Percentiles rank a stretch among this genome's conserved stretches.
These are phyloP conservation scores for Elongisporangium prolatum DNA, from an alignment of 352 stramenopile genomes.

Conservation along the genomic window DNA sequence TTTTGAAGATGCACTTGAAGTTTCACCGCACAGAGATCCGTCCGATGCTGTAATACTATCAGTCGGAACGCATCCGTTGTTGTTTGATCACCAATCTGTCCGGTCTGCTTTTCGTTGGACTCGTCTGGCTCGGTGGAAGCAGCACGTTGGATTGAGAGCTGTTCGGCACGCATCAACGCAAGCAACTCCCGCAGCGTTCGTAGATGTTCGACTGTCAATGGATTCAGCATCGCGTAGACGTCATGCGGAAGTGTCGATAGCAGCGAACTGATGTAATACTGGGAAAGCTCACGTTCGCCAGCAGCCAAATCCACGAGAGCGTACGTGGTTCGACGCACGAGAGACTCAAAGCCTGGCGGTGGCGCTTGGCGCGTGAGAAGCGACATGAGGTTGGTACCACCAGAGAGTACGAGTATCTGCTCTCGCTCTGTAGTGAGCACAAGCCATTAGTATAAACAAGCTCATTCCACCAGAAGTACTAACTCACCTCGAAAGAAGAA, in stretches of 20 bases:
- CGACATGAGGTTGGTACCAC: slow-evolving; percentile 24
- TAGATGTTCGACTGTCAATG: slow-evolving; percentile 25
- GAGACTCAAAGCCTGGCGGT: slow-evolving; percentile 2
- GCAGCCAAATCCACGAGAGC: slow-evolving; percentile 19
- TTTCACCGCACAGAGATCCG: slow-evolving; percentile 4
- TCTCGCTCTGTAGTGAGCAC: slow-evolving; percentile 10
- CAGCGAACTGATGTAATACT: slow-evolving; percentile 26
- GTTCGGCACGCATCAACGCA: slow-evolving; percentile 23
- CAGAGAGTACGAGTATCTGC: slow-evolving; percentile 40
- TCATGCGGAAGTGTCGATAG: slow-evolving; percentile 25
- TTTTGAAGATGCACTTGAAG: slow-evolving; percentile 23
- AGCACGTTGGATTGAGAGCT: slow-evolving; percentile 16
- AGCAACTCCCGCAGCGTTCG: slow-evolving; percentile 18
- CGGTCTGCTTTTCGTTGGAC: neutral
- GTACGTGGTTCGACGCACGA: slow-evolving; percentile 33
- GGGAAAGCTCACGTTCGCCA: slow-evolving; percentile 14
- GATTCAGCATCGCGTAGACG: slow-evolving; percentile 39
- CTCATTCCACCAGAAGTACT: neutral
- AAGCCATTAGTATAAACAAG: slow-evolving; percentile 1
- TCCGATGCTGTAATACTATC: slow-evolving; percentile 21
- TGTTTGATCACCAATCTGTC: neutral
- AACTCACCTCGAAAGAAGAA: neutral
- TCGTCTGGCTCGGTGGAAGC: neutral
- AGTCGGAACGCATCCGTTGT: no score
- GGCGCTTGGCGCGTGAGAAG: slow-evolving; percentile 11